These are phyloP conservation scores for Talaromyces pinophilus DNA, from an alignment of 2,329 filamentous ascomycete genomes.

Conservation along the genomic window DNA sequence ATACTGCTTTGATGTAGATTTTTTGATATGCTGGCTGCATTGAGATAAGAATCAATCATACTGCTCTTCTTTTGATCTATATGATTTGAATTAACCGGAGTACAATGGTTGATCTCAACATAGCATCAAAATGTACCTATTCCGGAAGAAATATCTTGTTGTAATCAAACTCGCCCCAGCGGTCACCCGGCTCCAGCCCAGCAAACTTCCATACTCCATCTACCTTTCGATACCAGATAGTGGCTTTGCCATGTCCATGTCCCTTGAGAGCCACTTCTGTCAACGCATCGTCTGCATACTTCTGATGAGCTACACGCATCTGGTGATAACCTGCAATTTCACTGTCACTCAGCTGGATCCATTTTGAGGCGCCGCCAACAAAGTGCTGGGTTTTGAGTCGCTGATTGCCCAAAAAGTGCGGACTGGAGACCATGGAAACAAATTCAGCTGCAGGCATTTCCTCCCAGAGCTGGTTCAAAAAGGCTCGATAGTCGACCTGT, in stretches of 20 bases:
- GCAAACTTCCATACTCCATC: slow-evolving; percentile 11
- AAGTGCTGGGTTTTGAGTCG: slow-evolving; percentile 28
- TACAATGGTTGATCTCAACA: not conserved
- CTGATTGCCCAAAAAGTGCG: slow-evolving; percentile 24
- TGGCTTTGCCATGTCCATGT: slow-evolving; percentile 1
- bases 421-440: slow-evolving; percentile 12
- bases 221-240: not conserved
- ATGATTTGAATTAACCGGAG: not conserved
- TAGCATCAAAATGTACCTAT: not conserved
- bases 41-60: not conserved
- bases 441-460: slow-evolving; percentile 24
- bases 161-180: not conserved
- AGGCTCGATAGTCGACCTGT: slow-evolving; percentile 10
- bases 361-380: slow-evolving; percentile 27
- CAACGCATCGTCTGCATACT: not conserved
- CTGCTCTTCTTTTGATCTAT: not conserved
- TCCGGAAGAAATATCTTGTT: not conserved
- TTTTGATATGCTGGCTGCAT: not conserved
- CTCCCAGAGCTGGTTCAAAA: slow-evolving; percentile 5
- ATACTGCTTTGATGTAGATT: not conserved
- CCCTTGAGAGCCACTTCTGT: not conserved
- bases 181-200: slow-evolving; percentile 7
- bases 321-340: slow-evolving; percentile 34
- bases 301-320: slow-evolving; percentile 47
- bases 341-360: slow-evolving; percentile 29